Percentiles rank a stretch among this genome's conserved stretches.
Evolutionary conservation across 257 asterid genomes (phyloP).

Genomic region (Capsicum rhomboideum): DNA sequence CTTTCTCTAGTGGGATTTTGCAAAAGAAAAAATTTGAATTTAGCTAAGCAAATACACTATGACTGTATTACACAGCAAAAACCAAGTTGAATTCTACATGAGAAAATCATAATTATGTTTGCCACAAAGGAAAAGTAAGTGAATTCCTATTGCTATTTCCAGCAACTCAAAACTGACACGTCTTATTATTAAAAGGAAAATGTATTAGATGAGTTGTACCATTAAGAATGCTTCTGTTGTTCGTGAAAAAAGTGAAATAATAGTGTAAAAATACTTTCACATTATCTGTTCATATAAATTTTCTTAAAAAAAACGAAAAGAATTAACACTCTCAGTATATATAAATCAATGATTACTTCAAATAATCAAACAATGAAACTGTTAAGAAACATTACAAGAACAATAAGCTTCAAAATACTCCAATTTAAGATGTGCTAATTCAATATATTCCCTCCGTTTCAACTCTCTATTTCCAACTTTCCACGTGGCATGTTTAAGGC

Average conservation of each 20-base stretch:
- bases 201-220: not conserved
- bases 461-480: too few species aligned
- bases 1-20: not conserved
- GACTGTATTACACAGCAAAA: not conserved
- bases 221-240: not conserved
- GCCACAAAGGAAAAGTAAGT: not conserved
- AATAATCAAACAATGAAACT: not conserved
- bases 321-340: not conserved
- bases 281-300: not conserved
- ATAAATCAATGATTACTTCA: not conserved
- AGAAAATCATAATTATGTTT: slow-evolving; percentile 1
- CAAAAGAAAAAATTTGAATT: not conserved
- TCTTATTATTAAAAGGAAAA: not conserved
- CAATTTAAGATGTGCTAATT: not conserved
- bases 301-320: too few species aligned
- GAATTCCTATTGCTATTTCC: not conserved
- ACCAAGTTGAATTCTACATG: not conserved
- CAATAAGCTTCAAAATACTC: not conserved
- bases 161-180: not conserved
- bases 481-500: too few species aligned
- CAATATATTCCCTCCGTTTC: too few species aligned
- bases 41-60: not conserved
- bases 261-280: not conserved
- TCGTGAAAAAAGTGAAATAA: not conserved
- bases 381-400: not conserved